phyloP scores from a whole-genome alignment of 1,284 basidiomycete species.

The Cutaneotrichosporon dermatis region DNA sequence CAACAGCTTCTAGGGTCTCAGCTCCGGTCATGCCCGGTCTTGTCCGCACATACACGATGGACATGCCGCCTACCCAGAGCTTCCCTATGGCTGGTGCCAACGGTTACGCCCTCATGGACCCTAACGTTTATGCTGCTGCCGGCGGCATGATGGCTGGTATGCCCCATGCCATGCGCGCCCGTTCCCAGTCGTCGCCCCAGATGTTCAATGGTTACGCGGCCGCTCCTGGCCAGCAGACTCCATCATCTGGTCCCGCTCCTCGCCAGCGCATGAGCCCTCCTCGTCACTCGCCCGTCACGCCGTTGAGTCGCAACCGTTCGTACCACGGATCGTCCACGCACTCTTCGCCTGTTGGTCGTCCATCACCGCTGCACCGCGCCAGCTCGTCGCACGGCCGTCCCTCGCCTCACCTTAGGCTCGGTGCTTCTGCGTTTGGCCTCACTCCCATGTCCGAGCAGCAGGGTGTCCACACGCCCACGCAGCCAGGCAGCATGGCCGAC shows the following conservation, averaged over 20 bases:
- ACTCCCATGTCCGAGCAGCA: slow-evolving; percentile 10
- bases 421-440: slow-evolving; percentile 17
- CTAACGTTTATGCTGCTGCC: not conserved
- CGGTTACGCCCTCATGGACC: slow-evolving; percentile 13
- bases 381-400: slow-evolving; percentile 17
- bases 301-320: slow-evolving; percentile 13
- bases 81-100: slow-evolving; percentile 18
- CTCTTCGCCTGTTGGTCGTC: slow-evolving; percentile 12
- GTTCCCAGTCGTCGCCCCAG: slow-evolving; percentile 24
- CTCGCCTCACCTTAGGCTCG: slow-evolving; percentile 16
- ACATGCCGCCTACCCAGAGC: slow-evolving; percentile 11
- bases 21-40: slow-evolving; percentile 10
- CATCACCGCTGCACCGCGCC: slow-evolving; percentile 14
- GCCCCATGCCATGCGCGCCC: slow-evolving; percentile 11
- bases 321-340: slow-evolving; percentile 11
- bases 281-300: slow-evolving; percentile 15
- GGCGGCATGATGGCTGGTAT: slow-evolving; percentile 9
- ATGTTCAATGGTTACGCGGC: slow-evolving; percentile 3
- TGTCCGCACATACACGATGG: slow-evolving; percentile 19
- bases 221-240: slow-evolving; percentile 8
- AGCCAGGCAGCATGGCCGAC: not conserved
- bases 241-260: slow-evolving; percentile 17
- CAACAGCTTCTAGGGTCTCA: slow-evolving; percentile 4
- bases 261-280: slow-evolving; percentile 18
- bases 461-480: slow-evolving; percentile 1